Evolutionary conservation across 1,284 basidiomycete species (phyloP).

Genomic region (Amylostereum areolatum): DNA sequence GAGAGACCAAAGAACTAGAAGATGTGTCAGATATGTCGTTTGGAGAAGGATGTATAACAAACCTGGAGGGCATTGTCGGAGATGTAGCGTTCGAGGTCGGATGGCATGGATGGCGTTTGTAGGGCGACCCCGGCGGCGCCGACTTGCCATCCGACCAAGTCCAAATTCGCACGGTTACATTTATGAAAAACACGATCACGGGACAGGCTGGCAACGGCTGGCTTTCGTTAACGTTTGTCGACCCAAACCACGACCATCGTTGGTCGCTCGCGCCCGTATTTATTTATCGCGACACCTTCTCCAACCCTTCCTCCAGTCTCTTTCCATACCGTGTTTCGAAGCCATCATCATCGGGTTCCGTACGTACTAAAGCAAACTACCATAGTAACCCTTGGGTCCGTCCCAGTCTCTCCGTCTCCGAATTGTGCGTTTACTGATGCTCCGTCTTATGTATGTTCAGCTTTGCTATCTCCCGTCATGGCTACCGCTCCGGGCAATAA

Average conservation of each 20-base stretch:
- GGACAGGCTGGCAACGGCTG: neutral
- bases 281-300: neutral
- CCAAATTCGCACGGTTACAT: neutral
- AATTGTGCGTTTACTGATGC: neutral
- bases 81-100: conserved; percentile 71
- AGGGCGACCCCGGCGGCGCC: neutral
- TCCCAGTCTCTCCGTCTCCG: neutral
- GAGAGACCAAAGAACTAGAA: conserved; percentile 75
- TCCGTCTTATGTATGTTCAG: neutral
- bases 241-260: neutral
- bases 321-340: neutral
- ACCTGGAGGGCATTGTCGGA: conserved; percentile 83
- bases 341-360: neutral
- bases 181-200: neutral
- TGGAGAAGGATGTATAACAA: conserved; percentile 21
- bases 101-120: conserved; percentile 33
- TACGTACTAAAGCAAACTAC: neutral
- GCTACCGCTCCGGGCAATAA: neutral
- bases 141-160: neutral
- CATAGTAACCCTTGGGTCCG: neutral
- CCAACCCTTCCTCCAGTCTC: neutral
- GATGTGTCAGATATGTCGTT: neutral
- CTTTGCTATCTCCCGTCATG: neutral
- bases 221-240: neutral
- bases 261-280: neutral